These are phyloP conservation scores for Beverwykella pulmonaria DNA, from an alignment of 495 filamentous ascomycete genomes.

Conservation along the genomic window DNA sequence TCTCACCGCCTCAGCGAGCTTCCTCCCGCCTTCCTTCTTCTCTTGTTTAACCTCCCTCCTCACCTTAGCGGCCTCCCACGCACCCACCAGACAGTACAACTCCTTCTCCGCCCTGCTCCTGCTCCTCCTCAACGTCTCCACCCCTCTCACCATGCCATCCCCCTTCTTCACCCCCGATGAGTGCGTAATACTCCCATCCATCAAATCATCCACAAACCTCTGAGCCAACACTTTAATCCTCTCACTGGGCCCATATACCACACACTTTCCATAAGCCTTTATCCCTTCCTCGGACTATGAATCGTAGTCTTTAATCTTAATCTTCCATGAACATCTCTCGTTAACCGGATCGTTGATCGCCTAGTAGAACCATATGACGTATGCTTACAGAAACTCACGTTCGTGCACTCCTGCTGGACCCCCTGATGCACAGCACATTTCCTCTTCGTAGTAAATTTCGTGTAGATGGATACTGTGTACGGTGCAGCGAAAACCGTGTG, in stretches of 20 bases:
- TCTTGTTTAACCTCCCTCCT: conserved; percentile 2
- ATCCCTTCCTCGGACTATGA: neutral
- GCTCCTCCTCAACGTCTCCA: neutral
- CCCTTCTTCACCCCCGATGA: no score
- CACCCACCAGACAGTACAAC: conserved; percentile 6
- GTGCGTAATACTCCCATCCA: neutral
- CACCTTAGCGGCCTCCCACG: conserved; percentile 12
- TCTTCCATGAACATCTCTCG: neutral
- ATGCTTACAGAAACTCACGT: conserved; percentile 2
- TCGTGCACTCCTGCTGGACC: neutral
- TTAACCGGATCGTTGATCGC: conserved; percentile 9
- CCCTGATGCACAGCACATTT: neutral
- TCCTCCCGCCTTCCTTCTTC: neutral
- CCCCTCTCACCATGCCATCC: neutral
- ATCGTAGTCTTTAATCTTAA: conserved; percentile 8
- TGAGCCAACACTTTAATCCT: conserved; percentile 5
- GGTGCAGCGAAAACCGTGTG: conserved; percentile 12
- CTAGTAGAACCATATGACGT: conserved; percentile 12
- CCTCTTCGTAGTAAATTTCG: neutral
- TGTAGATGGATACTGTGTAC: conserved; percentile 4
- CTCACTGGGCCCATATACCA: neutral
- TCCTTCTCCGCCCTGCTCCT: conserved; percentile 1
- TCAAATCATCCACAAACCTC: conserved; percentile 14
- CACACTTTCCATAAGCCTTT: conserved; percentile 1
- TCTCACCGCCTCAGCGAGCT: no score